These are phyloP conservation scores for Phytophthora ohioensis DNA, from an alignment of 352 stramenopile genomes.

Conservation along the genomic window DNA sequence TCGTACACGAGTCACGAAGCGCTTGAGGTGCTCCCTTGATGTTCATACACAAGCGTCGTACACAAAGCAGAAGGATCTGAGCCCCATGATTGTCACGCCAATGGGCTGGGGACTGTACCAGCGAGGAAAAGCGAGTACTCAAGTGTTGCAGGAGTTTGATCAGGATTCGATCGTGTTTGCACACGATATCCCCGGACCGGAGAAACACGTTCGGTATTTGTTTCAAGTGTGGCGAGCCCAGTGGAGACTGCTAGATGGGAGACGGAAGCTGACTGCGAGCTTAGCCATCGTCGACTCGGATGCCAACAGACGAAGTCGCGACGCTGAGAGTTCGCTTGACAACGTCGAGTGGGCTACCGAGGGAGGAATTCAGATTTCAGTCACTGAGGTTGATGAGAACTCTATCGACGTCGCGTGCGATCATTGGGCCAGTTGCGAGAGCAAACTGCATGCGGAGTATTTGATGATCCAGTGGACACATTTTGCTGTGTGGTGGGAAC, in stretches of 20 bases:
- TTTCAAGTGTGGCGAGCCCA: slow-evolving; percentile 29
- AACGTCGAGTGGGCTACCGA: slow-evolving; percentile 40
- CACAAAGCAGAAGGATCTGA: slow-evolving; percentile 38
- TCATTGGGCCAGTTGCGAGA: slow-evolving; percentile 45
- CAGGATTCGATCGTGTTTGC: slow-evolving; percentile 38
- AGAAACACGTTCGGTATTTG: slow-evolving; percentile 26
- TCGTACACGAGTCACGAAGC: slow-evolving; percentile 20
- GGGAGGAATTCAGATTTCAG: slow-evolving; percentile 38
- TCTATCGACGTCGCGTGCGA: slow-evolving; percentile 41
- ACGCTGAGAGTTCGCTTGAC: slow-evolving; percentile 28
- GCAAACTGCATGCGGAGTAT: slow-evolving; percentile 49
- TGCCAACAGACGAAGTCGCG: slow-evolving; percentile 36
- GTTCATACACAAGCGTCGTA: slow-evolving; percentile 25
- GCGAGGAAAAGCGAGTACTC: slow-evolving; percentile 18
- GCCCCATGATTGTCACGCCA: slow-evolving; percentile 31
- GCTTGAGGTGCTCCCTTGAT: slow-evolving; percentile 24
- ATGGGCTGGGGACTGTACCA: slow-evolving; percentile 39
- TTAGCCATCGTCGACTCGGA: slow-evolving; percentile 38
- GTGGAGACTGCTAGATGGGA: slow-evolving; percentile 22
- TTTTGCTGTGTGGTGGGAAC: slow-evolving; percentile 66
- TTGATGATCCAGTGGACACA: slow-evolving; percentile 61
- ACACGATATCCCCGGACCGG: slow-evolving; percentile 29
- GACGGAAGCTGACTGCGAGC: slow-evolving; percentile 26
- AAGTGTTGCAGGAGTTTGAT: slow-evolving; percentile 42
- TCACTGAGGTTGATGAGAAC: slow-evolving; percentile 39